phyloP scores from a whole-genome alignment of 2,329 filamentous ascomycete species.

The Aspergillus awamori region DNA sequence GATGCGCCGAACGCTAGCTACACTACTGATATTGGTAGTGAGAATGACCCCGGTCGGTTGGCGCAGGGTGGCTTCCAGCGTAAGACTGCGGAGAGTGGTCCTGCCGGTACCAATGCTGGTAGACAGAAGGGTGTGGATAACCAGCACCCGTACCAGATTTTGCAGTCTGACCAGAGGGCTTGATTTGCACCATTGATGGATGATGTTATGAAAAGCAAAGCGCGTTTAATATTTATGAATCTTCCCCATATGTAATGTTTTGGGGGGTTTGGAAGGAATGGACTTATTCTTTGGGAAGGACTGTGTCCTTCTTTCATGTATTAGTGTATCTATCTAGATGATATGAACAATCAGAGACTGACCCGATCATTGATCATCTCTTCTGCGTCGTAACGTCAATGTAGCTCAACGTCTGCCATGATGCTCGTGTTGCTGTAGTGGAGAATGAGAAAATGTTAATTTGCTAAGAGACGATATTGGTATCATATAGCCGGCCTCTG shows the following conservation, averaged over 20 bases:
- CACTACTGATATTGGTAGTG: conserved; percentile 55
- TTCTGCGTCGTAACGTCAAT: background rate
- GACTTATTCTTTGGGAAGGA: background rate
- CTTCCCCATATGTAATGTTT: background rate
- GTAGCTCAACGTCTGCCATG: background rate
- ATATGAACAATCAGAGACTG: background rate
- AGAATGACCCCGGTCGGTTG: conserved; percentile 58
- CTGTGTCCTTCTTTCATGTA: conserved; percentile 1
- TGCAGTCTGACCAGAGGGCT: conserved; percentile 35
- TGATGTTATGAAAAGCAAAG: conserved; percentile 14
- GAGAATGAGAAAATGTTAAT: too few species aligned
- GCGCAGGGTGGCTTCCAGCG: conserved; percentile 46
- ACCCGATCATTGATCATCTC: background rate
- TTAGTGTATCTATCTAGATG: conserved; percentile 3
- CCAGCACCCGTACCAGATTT: conserved; percentile 26
- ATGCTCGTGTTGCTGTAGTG: too few species aligned
- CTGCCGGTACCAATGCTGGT: conserved; percentile 28
- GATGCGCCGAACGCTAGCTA: conserved; percentile 55
- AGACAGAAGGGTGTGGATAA: conserved; percentile 31
- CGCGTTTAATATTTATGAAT: conserved; percentile 2
- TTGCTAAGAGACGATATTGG: too few species aligned
- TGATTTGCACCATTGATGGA: conserved; percentile 18
- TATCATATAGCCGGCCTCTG: background rate
- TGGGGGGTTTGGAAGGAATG: background rate
- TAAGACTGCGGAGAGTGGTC: conserved; percentile 32